Evolutionary conservation across 1,284 basidiomycete genomes (phyloP).

Genomic region (Boletus nobilissimus): DNA sequence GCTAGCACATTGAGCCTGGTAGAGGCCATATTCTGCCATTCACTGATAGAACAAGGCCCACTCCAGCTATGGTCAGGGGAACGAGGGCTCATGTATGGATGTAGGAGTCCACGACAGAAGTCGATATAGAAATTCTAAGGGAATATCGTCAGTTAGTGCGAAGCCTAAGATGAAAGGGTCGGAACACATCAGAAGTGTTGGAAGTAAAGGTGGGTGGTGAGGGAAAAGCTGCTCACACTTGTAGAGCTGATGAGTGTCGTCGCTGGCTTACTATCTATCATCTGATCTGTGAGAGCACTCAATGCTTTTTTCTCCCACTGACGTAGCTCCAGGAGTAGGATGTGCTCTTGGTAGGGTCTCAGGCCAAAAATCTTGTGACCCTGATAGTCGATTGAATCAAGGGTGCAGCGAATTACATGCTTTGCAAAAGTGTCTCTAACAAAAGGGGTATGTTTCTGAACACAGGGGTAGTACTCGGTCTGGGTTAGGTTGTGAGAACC

Average conservation of each 20-base stretch:
- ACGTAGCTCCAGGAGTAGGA: background rate
- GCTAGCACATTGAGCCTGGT: no score
- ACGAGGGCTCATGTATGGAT: constrained; percentile 16
- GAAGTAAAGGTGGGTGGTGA: no score
- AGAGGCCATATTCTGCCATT: no score
- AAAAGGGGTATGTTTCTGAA: background rate
- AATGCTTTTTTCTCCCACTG: background rate
- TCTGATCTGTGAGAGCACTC: no score
- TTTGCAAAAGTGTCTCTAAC: background rate
- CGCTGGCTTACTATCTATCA: no score
- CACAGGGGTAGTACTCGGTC: background rate
- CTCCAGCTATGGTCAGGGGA: background rate
- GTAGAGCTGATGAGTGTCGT: no score
- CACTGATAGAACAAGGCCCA: no score
- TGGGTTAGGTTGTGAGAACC: background rate
- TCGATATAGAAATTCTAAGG: constrained; percentile 30
- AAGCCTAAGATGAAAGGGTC: no score
- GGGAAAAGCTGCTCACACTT: no score
- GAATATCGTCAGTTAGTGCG: no score
- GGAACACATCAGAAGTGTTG: no score
- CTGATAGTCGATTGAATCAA: background rate
- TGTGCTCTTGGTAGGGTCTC: background rate
- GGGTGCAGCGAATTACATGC: background rate
- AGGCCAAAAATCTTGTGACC: background rate
- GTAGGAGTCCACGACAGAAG: constrained; percentile 1